Conservation (phyloP, 495 filamentous ascomycete genomes). For the Aspergillus incahuasiensis region DNA sequence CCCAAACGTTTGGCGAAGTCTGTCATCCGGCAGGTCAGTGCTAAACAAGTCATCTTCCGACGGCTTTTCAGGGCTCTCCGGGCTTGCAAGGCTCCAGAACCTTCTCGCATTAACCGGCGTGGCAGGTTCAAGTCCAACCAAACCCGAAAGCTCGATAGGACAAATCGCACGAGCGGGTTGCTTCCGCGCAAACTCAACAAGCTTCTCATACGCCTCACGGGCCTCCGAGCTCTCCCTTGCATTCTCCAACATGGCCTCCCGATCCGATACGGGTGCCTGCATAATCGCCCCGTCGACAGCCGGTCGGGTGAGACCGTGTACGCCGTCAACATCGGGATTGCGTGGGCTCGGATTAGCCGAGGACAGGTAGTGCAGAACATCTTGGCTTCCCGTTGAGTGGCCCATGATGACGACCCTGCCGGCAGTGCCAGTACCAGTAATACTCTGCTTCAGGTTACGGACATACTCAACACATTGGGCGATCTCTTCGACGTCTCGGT, state of each 20-base stretch:
- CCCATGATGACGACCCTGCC: constrained; percentile 78
- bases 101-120: constrained; percentile 54
- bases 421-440: constrained; percentile 20
- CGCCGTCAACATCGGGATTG: constrained; percentile 22
- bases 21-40: constrained; percentile 62
- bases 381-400: constrained; percentile 84
- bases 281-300: constrained; percentile 74
- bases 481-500: constrained; percentile 70
- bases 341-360: constrained; percentile 28
- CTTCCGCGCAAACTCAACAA: constrained; percentile 47
- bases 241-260: constrained; percentile 53
- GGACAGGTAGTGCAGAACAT: constrained; percentile 72
- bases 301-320: constrained; percentile 29
- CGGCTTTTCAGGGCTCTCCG: constrained; percentile 45
- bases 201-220: constrained; percentile 42
- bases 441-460: constrained; percentile 21
- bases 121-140: constrained; percentile 42
- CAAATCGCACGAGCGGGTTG: constrained; percentile 48
- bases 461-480: constrained; percentile 68
- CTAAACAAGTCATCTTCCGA: constrained; percentile 89
- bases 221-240: constrained; percentile 25
- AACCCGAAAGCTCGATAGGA: constrained; percentile 43
- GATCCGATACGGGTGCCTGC: constrained; percentile 76
- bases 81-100: constrained; percentile 62
- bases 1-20: constrained; percentile 62